Base-by-base conservation (phyloP, 345 rosid genomes). In the Ceriops decandra region DNA sequence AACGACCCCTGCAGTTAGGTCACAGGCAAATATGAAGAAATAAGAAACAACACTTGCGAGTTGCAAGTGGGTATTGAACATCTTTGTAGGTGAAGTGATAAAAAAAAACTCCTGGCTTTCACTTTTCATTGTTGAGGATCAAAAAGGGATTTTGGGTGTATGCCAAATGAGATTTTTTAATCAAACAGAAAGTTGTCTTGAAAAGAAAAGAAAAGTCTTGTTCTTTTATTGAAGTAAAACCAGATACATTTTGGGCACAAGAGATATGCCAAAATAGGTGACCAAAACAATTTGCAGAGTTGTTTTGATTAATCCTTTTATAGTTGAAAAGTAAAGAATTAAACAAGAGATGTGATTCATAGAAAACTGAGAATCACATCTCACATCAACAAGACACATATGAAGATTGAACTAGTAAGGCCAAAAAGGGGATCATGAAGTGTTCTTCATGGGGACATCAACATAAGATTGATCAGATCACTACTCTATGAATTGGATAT, bases 21-120 rank as follows among this genome's bases (percentile, higher is more conserved):
- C 80, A 32, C 70, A 68, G 7, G 61, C 67, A 32, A 77, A 72
- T n/a, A 77, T 32, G 69, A 77, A 68, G 69, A 77, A 52, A 26
- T 33, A 64, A 20, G 63, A 68, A 42, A 77, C 57, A 21, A 68
- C 27, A 42, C 68, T 51, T 46, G 52, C 8, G 5, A 72, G 35
- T 2, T 68, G 76, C 31, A 64, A 51, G 8, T 59, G 61, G 53
- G 73, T 15, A 57, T 74, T 47, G 64, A 63, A 52, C 4, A 31
- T 62, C 24, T 66, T 66, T 6, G 24, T 52, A n/a, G 5, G 52
- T 22, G 70, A 19, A 51, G 53, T 33, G 5, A 35, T 35, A 7
- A 9, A 36, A 9, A 9, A 1, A 4, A 32, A 20, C 9, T 60
- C 52, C 31, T 72, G 61, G 24, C 66, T 73, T 38, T 60, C 2